phyloP scores from a whole-genome alignment of 2,329 filamentous ascomycete species.

The Diaporthe longicolla region DNA sequence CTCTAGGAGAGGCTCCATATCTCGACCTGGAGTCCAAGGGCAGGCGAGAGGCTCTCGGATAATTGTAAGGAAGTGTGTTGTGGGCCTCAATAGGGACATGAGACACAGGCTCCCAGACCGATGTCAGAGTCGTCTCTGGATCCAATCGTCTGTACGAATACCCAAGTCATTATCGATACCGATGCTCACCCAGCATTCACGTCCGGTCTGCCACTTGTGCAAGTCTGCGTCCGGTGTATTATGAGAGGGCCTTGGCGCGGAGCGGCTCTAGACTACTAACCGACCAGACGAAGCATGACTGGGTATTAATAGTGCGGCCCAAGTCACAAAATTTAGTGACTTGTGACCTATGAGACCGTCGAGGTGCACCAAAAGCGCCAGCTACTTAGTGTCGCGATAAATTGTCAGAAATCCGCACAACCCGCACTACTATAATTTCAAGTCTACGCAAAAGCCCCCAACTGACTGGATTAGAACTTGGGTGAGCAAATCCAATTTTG shows the following conservation, averaged over 20 bases:
- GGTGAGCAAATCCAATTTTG: neutral
- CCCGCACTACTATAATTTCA: neutral
- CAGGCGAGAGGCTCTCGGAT: slow-evolving; percentile 52
- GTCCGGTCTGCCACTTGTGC: neutral
- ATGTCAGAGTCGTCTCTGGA: too few species aligned
- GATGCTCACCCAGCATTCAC: neutral
- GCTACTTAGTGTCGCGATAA: neutral
- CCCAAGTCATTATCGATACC: neutral
- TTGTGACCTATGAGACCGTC: neutral
- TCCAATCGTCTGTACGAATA: neutral
- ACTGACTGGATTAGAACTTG: neutral
- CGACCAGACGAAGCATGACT: neutral
- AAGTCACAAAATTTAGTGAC: neutral
- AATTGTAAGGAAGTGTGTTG: slow-evolving; percentile 43
- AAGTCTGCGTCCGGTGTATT: neutral
- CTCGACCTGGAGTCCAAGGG: slow-evolving; percentile 55
- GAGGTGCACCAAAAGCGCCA: neutral
- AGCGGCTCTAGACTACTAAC: neutral
- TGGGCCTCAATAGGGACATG: neutral
- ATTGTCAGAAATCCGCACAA: neutral
- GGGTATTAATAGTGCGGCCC: neutral
- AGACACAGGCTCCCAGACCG: neutral
- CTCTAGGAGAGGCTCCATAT: slow-evolving; percentile 60
- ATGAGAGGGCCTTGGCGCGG: neutral
- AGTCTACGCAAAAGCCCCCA: neutral